Evolutionary conservation across 345 rosid genomes (phyloP).

Genomic region (Lumnitzera littorea): DNA sequence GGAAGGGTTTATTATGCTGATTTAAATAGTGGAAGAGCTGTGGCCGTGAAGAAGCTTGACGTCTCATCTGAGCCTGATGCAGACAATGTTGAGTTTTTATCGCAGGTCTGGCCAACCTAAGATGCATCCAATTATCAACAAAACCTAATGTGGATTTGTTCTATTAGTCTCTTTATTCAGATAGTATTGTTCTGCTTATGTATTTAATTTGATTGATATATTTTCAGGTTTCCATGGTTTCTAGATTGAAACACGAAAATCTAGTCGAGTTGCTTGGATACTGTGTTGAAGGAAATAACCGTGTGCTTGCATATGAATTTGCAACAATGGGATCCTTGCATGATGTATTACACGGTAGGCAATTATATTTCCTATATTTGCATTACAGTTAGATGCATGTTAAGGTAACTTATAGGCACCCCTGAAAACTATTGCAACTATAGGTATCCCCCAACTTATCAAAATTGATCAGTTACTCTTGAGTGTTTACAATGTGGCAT

Average conservation of each 20-base stretch:
- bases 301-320: constrained; percentile 42
- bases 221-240: constrained; percentile 35
- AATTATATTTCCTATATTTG: not conserved
- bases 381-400: not conserved
- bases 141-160: not conserved
- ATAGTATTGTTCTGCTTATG: not conserved
- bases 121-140: not conserved
- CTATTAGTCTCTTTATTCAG: too few species aligned
- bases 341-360: constrained; percentile 37
- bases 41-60: constrained; percentile 42
- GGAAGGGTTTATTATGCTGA: constrained; percentile 43
- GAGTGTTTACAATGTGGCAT: too few species aligned
- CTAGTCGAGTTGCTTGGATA: constrained; percentile 39
- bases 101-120: constrained; percentile 12
- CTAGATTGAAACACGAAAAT: constrained; percentile 34
- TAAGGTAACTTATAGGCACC: too few species aligned
- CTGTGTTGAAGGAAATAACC: constrained; percentile 32
- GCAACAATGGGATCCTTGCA: constrained; percentile 52
- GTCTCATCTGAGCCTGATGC: constrained; percentile 26
- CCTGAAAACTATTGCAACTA: too few species aligned
- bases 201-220: not conserved
- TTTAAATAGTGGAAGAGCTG: constrained; percentile 24
- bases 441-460: too few species aligned
- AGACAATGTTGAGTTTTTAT: constrained; percentile 10
- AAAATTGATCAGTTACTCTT: too few species aligned